Evolutionary conservation across 805 yeast genomes (phyloP), one percentile per base, ranked within the genome.

Genomic region (Pichia eremophila): DNA sequence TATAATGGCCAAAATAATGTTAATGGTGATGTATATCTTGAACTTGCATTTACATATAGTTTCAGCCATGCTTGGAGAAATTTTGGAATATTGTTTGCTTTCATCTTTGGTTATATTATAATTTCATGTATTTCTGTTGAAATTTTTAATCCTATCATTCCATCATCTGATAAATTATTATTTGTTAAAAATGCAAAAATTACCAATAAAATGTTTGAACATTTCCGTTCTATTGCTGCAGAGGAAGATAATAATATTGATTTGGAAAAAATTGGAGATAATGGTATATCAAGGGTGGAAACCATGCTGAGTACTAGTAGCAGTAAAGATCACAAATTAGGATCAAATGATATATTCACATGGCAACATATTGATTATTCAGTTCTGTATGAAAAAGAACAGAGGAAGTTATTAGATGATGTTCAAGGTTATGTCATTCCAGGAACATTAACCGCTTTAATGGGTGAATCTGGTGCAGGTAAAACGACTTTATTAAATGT

Each of bases 1-100:
- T 57, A 56, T 41, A 55, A 58, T 32, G 49, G 47, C 18, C 44
- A 70, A 9, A 50, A 58, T 17, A 60, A 62, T 48, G 84, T 81
- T 35, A 60, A 61, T 51, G 87, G 86, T 59, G 77, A 74, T 48
- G 59, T 60, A 18, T 81, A 77, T 55, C 46, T 79, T 12, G 51
- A 52, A 6, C 56, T 56, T 4, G 61, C 79, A 9, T 86, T 63
- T 63, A 59, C 63, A 39, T 87, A 81, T 68, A 59, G 59, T 19
- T 78, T 72, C 57, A 52, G 63, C 19, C 86, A 87, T 63, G 72
- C 75, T 44, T 87, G 95, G 95, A 79, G 95, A 69, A 84, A 87
- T 62, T 72, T 83, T 48, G 95, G 81, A 49, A 72, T 76, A 48
- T 46, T 69, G 47, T 50, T 73, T 54, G 74, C 61, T 6, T 74